phyloP scores from a whole-genome alignment of 768 basidiomycete genomes.

The Sporobolomyces phaffii region DNA sequence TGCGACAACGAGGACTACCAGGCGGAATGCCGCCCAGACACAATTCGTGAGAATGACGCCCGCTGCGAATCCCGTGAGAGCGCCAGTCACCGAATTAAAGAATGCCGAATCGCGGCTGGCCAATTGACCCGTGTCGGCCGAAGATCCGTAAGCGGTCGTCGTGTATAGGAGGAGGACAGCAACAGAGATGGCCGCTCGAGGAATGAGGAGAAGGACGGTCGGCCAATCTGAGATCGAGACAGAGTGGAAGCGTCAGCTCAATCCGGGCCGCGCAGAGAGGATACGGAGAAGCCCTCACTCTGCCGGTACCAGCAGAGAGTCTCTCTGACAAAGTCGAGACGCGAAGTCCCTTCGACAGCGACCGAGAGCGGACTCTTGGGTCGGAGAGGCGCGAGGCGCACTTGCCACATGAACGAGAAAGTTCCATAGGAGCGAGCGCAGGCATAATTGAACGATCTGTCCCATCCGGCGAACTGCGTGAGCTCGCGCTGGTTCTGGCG shows the following conservation, averaged over 20 bases:
- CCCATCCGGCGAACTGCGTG: no score
- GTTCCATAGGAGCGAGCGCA: conserved; percentile 16
- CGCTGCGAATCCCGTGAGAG: conserved; percentile 15
- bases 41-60: conserved; percentile 30
- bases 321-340: conserved; percentile 19
- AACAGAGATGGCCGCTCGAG: conserved; percentile 31
- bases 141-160: conserved; percentile 20
- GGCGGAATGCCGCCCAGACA: conserved; percentile 22
- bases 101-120: conserved; percentile 22
- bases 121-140: neutral
- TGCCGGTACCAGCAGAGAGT: conserved; percentile 22
- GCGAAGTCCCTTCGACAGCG: conserved; percentile 8
- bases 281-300: conserved; percentile 13
- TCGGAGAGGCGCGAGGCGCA: conserved; percentile 11
- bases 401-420: conserved; percentile 33
- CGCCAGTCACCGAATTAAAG: conserved; percentile 17
- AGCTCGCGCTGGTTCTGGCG: neutral
- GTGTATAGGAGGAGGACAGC: conserved; percentile 29
- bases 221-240: conserved; percentile 26
- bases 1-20: conserved; percentile 12
- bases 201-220: conserved; percentile 30
- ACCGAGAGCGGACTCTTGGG: neutral
- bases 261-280: no score
- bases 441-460: conserved; percentile 20
- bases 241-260: neutral